Percentiles rank a stretch among this genome's conserved stretches.
phyloP scores from a whole-genome alignment of 2,329 filamentous ascomycete species.

The Penicillium sp. region DNA sequence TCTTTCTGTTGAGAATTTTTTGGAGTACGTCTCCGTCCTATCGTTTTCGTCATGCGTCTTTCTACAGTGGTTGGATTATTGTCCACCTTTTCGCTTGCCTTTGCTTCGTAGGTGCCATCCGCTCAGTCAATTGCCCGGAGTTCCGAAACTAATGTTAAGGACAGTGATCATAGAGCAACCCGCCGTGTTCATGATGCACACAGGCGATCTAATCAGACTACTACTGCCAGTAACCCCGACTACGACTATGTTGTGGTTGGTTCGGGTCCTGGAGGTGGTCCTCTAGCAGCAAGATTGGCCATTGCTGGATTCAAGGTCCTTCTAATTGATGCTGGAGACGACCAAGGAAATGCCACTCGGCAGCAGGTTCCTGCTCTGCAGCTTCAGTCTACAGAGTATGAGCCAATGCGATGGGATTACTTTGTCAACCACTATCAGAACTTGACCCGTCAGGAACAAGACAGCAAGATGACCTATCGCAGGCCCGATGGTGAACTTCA shows the following conservation, averaged over 20 bases:
- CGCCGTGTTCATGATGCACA: constrained; percentile 10
- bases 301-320: constrained; percentile 57
- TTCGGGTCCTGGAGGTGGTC: constrained; percentile 57
- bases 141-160: background rate
- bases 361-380: constrained; percentile 55
- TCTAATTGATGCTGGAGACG: constrained; percentile 60
- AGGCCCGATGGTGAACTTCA: constrained; percentile 52
- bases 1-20: background rate
- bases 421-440: constrained; percentile 61
- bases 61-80: constrained; percentile 10
- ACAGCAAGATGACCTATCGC: constrained; percentile 58
- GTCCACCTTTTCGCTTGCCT: constrained; percentile 13
- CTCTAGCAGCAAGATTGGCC: constrained; percentile 58
- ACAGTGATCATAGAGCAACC: constrained; percentile 8
- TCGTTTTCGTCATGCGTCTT: constrained; percentile 11
- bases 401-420: constrained; percentile 58
- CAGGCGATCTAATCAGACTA: constrained; percentile 5
- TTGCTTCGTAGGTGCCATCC: constrained; percentile 14
- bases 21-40: background rate
- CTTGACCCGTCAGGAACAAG: constrained; percentile 50
- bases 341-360: constrained; percentile 51
- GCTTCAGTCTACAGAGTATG: constrained; percentile 54
- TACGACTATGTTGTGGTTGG: constrained; percentile 64
- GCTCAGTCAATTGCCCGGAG: too few relatives aligned
- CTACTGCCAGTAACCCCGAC: constrained; percentile 9